These are phyloP conservation scores for Neofusicoccum cordaticola DNA, from an alignment of 2,329 filamentous ascomycete species.

Conservation along the genomic window DNA sequence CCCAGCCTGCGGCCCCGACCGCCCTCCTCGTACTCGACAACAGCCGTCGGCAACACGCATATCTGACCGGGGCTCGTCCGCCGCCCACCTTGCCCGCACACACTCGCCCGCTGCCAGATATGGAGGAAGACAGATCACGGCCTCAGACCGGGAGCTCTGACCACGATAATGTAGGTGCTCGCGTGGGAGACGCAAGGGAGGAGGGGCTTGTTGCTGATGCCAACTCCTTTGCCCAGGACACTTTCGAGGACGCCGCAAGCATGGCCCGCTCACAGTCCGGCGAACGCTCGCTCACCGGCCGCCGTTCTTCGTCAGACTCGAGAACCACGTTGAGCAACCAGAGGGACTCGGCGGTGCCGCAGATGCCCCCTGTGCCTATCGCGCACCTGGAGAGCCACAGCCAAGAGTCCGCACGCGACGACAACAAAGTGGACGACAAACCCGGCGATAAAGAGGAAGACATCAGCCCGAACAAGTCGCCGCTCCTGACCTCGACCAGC, in stretches of 20 bases:
- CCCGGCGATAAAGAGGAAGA: constrained; percentile 23
- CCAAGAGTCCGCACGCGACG: constrained; percentile 22
- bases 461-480: constrained; percentile 15
- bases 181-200: constrained; percentile 15
- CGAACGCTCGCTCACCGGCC: constrained; percentile 55
- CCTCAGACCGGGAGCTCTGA: constrained; percentile 17
- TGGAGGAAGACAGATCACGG: constrained; percentile 13
- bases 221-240: constrained; percentile 53
- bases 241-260: constrained; percentile 80
- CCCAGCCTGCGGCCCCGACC: not conserved
- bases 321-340: constrained; percentile 9
- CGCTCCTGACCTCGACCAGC: constrained; percentile 2
- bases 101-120: not conserved
- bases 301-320: constrained; percentile 19
- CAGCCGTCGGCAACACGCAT: not conserved
- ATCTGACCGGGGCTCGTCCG: not conserved
- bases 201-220: constrained; percentile 17
- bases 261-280: constrained; percentile 46
- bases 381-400: constrained; percentile 13
- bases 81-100: not conserved
- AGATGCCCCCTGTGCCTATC: constrained; percentile 19
- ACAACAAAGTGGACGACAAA: constrained; percentile 29
- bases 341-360: constrained; percentile 30
- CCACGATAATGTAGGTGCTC: constrained; percentile 13
- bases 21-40: constrained; percentile 1